Base-by-base conservation (phyloP, 768 basidiomycete species). In the Tricholoma bakamatsutake region DNA sequence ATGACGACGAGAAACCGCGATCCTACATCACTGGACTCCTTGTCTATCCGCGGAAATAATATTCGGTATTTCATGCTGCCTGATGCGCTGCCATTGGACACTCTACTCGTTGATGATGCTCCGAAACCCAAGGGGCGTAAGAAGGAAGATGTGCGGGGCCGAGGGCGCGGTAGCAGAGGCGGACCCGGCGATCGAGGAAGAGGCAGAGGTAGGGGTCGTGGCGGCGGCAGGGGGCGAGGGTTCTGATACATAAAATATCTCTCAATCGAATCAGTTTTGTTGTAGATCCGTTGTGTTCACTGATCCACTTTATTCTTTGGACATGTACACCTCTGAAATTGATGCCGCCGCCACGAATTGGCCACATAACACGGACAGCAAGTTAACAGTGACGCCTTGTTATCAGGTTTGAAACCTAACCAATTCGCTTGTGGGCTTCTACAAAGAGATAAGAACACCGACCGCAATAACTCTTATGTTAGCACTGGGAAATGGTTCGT, bases 11-110 rank as follows among this genome's bases (percentile, higher is more conserved):
- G 93, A 53, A 94, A 93, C 69, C 88, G 91, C 57, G 91, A 94
- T 54, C 91, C 94, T 4, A 74, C 85, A 27, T 77, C 90, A 18
- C 84, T 98, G 53, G 96, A 99, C 71, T 80, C 88, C 3, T 80
- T 98, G 49, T 94, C 93, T 35, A 95, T 99, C 66, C 85, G 96
- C 52, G 96, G 97, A 35, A 98, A 97, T 79, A 97, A 92, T 66
- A 84, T 99, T 65, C 88, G 96, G 51, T 98, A 98, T 74, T 96
- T 93, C 69, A 85, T 96, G 56, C 86, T 99, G n/a, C 97, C 97
- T 8, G 96, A 99, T 68, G 94, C 95, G 0, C 78, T 99, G 7
- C 96, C 97, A 0, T 76, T 99, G 57, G 96, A 99, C 69, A 98
- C 97, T 18, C 81, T 99, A 6, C 82, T 99, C 7, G 94, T 99